Evolutionary conservation across 768 basidiomycete genomes (phyloP), one percentile per base, ranked within the genome.

Genomic region (Suillus tomentosus): DNA sequence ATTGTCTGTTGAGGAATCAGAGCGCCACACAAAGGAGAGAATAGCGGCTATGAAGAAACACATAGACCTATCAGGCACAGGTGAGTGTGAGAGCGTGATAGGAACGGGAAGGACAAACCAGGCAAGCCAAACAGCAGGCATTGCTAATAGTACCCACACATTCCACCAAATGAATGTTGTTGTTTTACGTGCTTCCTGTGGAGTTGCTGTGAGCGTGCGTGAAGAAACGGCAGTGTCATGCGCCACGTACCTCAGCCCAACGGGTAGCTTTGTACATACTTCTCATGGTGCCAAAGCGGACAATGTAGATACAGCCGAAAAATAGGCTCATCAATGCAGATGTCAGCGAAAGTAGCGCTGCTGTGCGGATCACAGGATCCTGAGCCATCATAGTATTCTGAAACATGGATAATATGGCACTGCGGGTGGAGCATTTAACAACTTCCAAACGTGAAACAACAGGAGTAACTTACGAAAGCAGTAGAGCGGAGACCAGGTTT

Each of bases 241-340:
- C 40, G 57, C 40, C 11, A n/a, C 74, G 15, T 69, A 88, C 89
- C 76, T 90, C 86, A 13, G 89, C 88, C 88, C 89, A 92, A 62
- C 83, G 81, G 9, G 86, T 85, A 1, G 90, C 90, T 63, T 85
- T 84, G 68, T 85, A 79, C 85, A 90, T 89, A 66, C 81, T 88
- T 50, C 84, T 81, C 90, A 92, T 92, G 1, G 83, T 85, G 15
- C 84, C 84, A 64, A 92, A 92, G 34, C 88, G 78, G 17, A 92
- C 79, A 17, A 89, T 91, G 73, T 88, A 92, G 62, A 89, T 80
- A 67, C 90, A 90, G 0, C 91, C 91, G 70, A 85, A 92, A 3
- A 83, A 82, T 24, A 92, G 76, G 67, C 89, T 90, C 84, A 91
- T 86, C 64, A 91, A 69, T 1, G 88, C 86, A 43, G 84, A 89